Base-by-base conservation (phyloP, 768 basidiomycete species). In the Lactarius psammicola region DNA sequence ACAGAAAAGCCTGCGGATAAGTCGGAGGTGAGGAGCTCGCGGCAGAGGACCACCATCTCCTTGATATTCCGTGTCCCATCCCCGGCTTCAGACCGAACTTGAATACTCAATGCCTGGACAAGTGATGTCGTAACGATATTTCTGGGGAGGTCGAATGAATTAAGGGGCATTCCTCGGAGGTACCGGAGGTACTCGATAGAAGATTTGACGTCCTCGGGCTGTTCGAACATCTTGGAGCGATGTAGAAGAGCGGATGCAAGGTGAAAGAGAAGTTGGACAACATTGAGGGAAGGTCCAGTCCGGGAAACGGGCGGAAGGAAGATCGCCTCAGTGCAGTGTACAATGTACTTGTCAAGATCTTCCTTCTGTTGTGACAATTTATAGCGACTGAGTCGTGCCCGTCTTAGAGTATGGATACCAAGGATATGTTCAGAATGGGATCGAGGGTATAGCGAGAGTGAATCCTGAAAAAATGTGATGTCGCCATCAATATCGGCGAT, bases 371-470 rank as follows among this genome's bases (percentile, higher is more conserved):
- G 23, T 51, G 49, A 51, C 13, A 13, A 6, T 0, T 0, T 0
- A 51, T 51, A 28, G 1, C 26, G 26, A 0, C 0, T 0, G 4
- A 13, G 17, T 51, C 26, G 49, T 23, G 1, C 26, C 6, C 0
- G 2, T 2, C 4, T 26, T 13, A 51, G 49, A 26, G 4, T 17
- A 4, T 15, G 2, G 26, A 51, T 13, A 23, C 11, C 0, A 26
- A 3, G 1, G 13, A 15, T 26, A 15, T 26, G 10, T 10, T 6
- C 6, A 4, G 11, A 2, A 26, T 51, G 49, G 6, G 26, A 15
- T 26, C 49, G 23, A 26, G 23, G 49, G 13, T 0, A 4, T 15
- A 7, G 13, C 1, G 49, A 26, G 23, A 26, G 13, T 6, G 6
- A 6, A 7, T 26, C 15, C 23, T 15, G 49, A 51, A 23, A 0